These are phyloP conservation scores for Phtheirospermum japonicum DNA, from an alignment of 257 asterid species.

Conservation along the genomic window DNA sequence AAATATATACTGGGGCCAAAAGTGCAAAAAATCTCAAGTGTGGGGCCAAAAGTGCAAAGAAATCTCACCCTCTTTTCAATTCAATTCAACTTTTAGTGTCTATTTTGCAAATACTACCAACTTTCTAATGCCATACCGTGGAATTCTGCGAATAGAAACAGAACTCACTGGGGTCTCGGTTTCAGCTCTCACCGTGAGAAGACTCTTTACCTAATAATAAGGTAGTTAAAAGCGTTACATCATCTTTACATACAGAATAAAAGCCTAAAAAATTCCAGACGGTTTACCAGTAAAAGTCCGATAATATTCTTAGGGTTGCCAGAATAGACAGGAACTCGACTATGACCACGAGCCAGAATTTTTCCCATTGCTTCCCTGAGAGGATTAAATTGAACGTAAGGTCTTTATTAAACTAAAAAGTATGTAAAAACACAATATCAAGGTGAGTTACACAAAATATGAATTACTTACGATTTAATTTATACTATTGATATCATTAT, in stretches of 20 bases:
- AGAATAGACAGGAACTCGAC: slow-evolving; percentile 89
- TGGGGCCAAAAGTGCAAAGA: no score
- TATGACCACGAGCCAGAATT: slow-evolving; percentile 88
- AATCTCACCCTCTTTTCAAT: no score
- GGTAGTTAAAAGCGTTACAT: slow-evolving; percentile 13
- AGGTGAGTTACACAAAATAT: no score
- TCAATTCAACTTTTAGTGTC: no score
- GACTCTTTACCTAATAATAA: slow-evolving; percentile 74
- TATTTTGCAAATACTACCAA: neutral
- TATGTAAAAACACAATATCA: neutral
- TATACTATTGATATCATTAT: neutral
- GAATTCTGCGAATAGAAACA: slow-evolving; percentile 86
- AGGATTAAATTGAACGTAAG: slow-evolving; percentile 16
- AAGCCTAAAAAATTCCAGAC: neutral
- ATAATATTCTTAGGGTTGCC: slow-evolving; percentile 71
- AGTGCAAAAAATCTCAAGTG: no score
- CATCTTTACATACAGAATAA: neutral
- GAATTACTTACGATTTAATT: no score
- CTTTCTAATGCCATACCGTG: slow-evolving; percentile 51
- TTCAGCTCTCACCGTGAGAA: slow-evolving; percentile 84
- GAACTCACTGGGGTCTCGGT: slow-evolving; percentile 86
- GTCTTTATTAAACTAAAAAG: neutral
- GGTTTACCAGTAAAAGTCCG: slow-evolving; percentile 76
- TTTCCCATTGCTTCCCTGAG: slow-evolving; percentile 91
- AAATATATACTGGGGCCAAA: no score